Evolutionary conservation across 2,329 filamentous ascomycete species (phyloP).

Genomic region (Parastagonospora nodorum): DNA sequence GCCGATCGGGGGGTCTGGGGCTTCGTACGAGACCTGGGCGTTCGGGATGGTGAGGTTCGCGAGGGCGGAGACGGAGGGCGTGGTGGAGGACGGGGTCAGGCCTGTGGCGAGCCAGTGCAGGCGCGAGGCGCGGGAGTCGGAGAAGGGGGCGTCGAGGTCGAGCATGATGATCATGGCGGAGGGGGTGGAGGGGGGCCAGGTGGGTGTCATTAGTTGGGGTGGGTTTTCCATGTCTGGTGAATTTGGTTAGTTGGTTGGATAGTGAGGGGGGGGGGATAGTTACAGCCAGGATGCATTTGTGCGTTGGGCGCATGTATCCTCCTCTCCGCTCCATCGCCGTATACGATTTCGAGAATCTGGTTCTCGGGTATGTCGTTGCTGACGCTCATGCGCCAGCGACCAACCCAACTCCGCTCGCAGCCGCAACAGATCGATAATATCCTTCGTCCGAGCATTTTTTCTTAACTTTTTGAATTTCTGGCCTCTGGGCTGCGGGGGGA

Average conservation of each 20-base stretch:
- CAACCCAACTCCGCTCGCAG: neutral
- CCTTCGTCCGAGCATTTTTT: neutral
- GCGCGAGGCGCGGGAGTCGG: slow-evolving; percentile 32
- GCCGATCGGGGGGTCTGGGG: slow-evolving; percentile 33
- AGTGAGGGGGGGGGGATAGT: neutral
- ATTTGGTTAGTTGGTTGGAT: neutral
- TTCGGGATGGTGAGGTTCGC: slow-evolving; percentile 8
- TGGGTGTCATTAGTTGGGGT: slow-evolving; percentile 31
- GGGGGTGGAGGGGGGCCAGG: slow-evolving; percentile 10
- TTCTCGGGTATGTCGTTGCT: neutral
- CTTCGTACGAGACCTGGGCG: slow-evolving; percentile 22
- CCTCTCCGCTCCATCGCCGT: slow-evolving; percentile 6
- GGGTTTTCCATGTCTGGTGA: slow-evolving; percentile 27
- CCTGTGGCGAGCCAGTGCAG: slow-evolving; percentile 39
- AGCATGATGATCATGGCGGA: slow-evolving; percentile 34
- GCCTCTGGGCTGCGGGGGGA: no score
- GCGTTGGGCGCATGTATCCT: slow-evolving; percentile 12
- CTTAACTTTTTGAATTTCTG: no score
- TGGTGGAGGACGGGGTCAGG: neutral
- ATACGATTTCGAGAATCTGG: slow-evolving; percentile 11
- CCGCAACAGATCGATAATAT: neutral
- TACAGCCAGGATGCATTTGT: slow-evolving; percentile 19
- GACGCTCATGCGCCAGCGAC: neutral
- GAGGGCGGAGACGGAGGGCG: neutral
- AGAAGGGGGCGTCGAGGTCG: slow-evolving; percentile 38